These are phyloP conservation scores for Gossypium aridum DNA, from an alignment of 441 rosid genomes.

Conservation along the genomic window DNA sequence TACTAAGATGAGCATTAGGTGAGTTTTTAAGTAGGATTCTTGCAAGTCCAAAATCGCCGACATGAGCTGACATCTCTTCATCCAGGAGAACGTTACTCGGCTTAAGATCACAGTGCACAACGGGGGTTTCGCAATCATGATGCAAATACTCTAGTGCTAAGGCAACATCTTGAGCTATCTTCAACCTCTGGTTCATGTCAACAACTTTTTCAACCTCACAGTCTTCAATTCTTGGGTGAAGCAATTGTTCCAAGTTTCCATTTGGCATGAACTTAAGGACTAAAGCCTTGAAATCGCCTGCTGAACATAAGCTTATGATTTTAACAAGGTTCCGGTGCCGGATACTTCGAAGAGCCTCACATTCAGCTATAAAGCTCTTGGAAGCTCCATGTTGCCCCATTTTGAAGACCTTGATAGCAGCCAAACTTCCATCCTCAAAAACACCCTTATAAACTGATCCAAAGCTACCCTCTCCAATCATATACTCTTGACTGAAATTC, in stretches of 20 bases:
- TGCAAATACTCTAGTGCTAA: constrained; percentile 5
- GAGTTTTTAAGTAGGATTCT: not conserved
- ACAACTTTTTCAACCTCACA: not conserved
- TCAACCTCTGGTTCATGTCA: not conserved
- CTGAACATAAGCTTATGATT: not conserved
- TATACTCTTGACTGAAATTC: not conserved
- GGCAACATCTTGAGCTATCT: constrained; percentile 8
- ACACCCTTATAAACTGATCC: constrained; percentile 16
- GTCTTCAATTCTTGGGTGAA: not conserved
- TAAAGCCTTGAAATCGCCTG: constrained; percentile 12
- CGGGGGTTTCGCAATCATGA: constrained; percentile 1
- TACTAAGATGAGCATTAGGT: not conserved
- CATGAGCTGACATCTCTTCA: not conserved
- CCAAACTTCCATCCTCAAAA: constrained; percentile 12
- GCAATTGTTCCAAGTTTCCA: constrained; percentile 9
- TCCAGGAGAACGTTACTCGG: constrained; percentile 10
- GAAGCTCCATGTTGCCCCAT: constrained; percentile 9
- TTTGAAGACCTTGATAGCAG: constrained; percentile 11
- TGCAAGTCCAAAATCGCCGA: constrained; percentile 10
- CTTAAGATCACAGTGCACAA: constrained; percentile 13
- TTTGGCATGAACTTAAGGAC: constrained; percentile 7
- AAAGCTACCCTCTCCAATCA: constrained; percentile 15
- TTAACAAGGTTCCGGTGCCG: constrained; percentile 11
- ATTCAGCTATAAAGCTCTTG: constrained; percentile 10
- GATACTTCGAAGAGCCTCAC: constrained; percentile 2